Evolutionary conservation across 345 rosid genomes (phyloP).

Genomic region (Brassica rapa): DNA sequence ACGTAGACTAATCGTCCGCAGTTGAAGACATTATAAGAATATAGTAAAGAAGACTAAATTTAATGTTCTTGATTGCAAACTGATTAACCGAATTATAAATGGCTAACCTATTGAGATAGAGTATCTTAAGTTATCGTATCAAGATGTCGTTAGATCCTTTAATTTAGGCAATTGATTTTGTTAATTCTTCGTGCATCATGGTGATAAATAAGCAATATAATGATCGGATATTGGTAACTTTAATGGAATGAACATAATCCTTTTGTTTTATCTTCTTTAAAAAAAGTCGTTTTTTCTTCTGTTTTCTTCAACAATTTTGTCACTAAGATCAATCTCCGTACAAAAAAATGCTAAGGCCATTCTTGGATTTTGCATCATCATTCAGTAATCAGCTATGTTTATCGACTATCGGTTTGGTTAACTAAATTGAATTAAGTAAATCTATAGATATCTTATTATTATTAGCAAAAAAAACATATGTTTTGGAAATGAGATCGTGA

Average conservation of each 20-base stretch:
- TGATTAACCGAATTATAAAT: constrained; percentile 1
- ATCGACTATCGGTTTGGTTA: no score
- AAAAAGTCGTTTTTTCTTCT: neutral
- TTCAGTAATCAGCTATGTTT: no score
- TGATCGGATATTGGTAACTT: neutral
- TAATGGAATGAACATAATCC: neutral
- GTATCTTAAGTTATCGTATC: constrained; percentile 13
- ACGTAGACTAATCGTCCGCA: neutral
- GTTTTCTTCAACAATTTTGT: neutral
- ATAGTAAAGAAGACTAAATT: neutral
- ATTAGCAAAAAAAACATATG: neutral
- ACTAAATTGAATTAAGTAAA: no score
- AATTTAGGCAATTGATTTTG: neutral
- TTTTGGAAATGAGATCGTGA: neutral
- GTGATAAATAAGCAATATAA: neutral
- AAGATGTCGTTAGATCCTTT: constrained; percentile 10
- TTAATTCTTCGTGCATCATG: neutral
- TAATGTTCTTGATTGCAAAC: neutral
- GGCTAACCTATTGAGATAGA: constrained; percentile 1
- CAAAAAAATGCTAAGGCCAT: neutral
- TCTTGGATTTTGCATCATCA: neutral
- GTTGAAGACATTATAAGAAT: neutral
- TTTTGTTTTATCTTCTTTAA: neutral
- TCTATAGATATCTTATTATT: neutral
- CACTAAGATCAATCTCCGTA: neutral